Evolutionary conservation across 352 stramenopile species (phyloP).

Genomic region (Phytophthora podocarpi): DNA sequence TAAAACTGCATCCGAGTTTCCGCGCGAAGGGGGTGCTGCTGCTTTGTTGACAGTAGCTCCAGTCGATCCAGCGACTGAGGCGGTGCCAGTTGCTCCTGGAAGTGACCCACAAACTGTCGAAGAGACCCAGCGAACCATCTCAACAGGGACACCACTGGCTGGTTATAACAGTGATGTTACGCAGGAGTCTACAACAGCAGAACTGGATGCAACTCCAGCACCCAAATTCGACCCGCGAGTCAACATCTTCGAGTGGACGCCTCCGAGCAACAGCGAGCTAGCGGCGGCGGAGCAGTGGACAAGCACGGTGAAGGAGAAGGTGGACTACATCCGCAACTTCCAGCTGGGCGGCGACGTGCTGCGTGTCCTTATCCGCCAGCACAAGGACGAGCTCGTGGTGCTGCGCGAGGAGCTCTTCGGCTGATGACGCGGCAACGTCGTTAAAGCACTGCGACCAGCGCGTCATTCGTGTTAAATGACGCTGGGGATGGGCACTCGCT

Average conservation of each 20-base stretch:
- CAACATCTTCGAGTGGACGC: constrained; percentile 76
- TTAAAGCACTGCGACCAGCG: no score
- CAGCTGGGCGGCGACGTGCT: constrained; percentile 60
- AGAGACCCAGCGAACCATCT: neutral
- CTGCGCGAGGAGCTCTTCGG: constrained; percentile 63
- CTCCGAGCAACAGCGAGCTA: constrained; percentile 7
- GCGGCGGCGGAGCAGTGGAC: constrained; percentile 44
- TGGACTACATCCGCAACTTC: constrained; percentile 61
- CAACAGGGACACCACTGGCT: neutral
- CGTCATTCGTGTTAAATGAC: constrained; percentile 33
- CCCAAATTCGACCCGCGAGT: constrained; percentile 35
- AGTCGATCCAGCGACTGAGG: neutral
- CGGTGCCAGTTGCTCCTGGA: neutral
- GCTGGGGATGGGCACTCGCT: constrained; percentile 12
- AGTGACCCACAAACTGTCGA: neutral
- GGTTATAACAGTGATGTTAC: neutral
- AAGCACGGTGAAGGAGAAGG: constrained; percentile 44
- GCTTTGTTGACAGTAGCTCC: neutral
- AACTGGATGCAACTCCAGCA: neutral
- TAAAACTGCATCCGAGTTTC: neutral
- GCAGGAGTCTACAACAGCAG: neutral
- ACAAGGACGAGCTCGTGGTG: constrained; percentile 61
- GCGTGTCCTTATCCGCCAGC: constrained; percentile 59
- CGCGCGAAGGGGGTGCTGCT: neutral
- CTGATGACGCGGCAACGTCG: no score